phyloP scores from a whole-genome alignment of 768 basidiomycete genomes.

The Macrocybe gigantea region DNA sequence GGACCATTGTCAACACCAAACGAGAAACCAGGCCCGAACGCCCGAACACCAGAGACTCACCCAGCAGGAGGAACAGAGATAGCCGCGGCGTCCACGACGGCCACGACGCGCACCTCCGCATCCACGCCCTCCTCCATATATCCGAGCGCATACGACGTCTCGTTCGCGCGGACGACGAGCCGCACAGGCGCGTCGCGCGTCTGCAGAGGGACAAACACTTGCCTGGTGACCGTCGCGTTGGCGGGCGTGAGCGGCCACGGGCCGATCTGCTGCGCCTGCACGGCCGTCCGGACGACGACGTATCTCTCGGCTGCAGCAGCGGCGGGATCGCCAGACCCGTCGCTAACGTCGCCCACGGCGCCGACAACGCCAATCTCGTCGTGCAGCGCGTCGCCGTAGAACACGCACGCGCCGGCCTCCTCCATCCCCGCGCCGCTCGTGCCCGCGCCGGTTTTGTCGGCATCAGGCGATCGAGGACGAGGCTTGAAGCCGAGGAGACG shows the following conservation, averaged over 20 bases:
- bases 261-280: conserved; percentile 27
- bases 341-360: conserved; percentile 26
- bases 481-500: conserved; percentile 7
- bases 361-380: conserved; percentile 30
- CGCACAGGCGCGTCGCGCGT: conserved; percentile 19
- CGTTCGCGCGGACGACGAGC: conserved; percentile 21
- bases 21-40: not conserved
- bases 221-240: conserved; percentile 24
- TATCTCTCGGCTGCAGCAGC: conserved; percentile 14
- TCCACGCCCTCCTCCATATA: conserved; percentile 24
- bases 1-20: not conserved
- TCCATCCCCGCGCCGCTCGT: conserved; percentile 16
- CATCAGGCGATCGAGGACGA: no score
- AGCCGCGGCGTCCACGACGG: conserved; percentile 24
- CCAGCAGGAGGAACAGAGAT: conserved; percentile 27
- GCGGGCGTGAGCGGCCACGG: conserved; percentile 25
- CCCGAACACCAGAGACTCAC: conserved; percentile 13
- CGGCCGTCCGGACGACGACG: conserved; percentile 22
- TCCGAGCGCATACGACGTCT: conserved; percentile 23
- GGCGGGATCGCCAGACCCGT: conserved; percentile 27
- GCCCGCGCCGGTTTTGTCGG: no score
- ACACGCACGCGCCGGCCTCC: conserved; percentile 31
- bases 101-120: conserved; percentile 17
- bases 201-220: conserved; percentile 10
- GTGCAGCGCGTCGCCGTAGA: conserved; percentile 30